These are phyloP conservation scores for Apiotrichum mycotoxinovorans DNA, from an alignment of 1,284 basidiomycete species.

Conservation along the genomic window DNA sequence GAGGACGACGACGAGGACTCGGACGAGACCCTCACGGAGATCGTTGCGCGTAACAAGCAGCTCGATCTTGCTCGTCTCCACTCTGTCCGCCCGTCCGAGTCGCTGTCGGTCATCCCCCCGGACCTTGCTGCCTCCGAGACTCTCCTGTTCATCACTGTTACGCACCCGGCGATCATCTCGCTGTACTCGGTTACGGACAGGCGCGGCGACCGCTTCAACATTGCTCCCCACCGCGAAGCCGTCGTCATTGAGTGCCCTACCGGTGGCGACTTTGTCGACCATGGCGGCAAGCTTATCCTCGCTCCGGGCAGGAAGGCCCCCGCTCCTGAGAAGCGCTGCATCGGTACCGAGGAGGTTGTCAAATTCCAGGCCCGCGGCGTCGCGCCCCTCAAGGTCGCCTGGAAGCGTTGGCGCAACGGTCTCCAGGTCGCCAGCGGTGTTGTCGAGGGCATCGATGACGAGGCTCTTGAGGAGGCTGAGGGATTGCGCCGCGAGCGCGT, in stretches of 20 bases:
- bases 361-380: constrained; percentile 70
- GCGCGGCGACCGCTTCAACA: constrained; percentile 61
- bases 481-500: constrained; percentile 31
- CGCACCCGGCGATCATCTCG: constrained; percentile 66
- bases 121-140: constrained; percentile 66
- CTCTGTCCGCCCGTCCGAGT: constrained; percentile 39
- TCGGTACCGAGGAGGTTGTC: constrained; percentile 63
- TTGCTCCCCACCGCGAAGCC: constrained; percentile 62
- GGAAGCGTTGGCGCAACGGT: constrained; percentile 57
- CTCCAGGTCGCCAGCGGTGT: constrained; percentile 60
- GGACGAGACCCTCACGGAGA: constrained; percentile 54
- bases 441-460: constrained; percentile 77
- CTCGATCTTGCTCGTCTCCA: constrained; percentile 51
- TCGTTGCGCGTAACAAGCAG: constrained; percentile 20
- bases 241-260: constrained; percentile 75
- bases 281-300: constrained; percentile 23
- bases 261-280: constrained; percentile 49
- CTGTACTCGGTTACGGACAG: constrained; percentile 69
- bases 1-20: constrained; percentile 53
- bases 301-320: constrained; percentile 31
- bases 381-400: constrained; percentile 71
- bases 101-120: constrained; percentile 36
- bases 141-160: constrained; percentile 66
- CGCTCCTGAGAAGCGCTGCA: constrained; percentile 60
- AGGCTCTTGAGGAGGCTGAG: constrained; percentile 24